Conservation (phyloP, 352 stramenopile species). For the Peronospora farinosa region DNA sequence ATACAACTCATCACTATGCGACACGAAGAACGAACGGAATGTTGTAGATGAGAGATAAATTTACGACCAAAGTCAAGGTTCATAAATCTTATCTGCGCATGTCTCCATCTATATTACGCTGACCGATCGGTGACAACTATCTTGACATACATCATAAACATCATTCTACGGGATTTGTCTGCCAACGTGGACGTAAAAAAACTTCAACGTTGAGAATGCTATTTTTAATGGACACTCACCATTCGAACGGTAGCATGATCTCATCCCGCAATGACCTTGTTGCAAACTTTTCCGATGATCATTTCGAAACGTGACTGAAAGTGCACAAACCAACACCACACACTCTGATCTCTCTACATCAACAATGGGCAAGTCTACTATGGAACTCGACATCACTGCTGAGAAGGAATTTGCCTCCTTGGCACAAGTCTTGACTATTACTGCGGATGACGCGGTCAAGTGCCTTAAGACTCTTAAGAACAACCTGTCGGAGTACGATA, state of each 20-base stretch:
- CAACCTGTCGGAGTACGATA: conserved; percentile 21
- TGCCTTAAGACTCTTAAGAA: conserved; percentile 22
- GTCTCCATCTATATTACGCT: too few species aligned
- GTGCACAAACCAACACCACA: conserved; percentile 2
- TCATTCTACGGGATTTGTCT: too few species aligned
- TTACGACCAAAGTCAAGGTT: too few species aligned
- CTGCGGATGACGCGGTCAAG: conserved; percentile 10
- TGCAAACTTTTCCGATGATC: not conserved
- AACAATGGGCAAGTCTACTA: not conserved
- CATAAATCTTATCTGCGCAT: too few species aligned
- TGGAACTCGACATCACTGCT: not conserved
- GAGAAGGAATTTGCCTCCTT: conserved; percentile 19
- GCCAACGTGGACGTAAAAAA: too few species aligned
- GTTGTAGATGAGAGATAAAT: not conserved
- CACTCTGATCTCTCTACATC: too few species aligned
- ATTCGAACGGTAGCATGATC: not conserved
- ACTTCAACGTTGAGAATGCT: not conserved
- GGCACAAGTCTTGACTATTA: conserved; percentile 12
- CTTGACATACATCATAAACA: too few species aligned
- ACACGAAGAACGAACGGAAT: not conserved
- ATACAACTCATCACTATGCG: not conserved
- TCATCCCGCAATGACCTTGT: not conserved
- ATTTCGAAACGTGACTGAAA: conserved; percentile 15
- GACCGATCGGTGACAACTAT: too few species aligned
- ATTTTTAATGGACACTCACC: not conserved